Evolutionary conservation across 345 rosid genomes (phyloP), one percentile per base, ranked within the genome.

Genomic region (Eucalyptus curtisii): DNA sequence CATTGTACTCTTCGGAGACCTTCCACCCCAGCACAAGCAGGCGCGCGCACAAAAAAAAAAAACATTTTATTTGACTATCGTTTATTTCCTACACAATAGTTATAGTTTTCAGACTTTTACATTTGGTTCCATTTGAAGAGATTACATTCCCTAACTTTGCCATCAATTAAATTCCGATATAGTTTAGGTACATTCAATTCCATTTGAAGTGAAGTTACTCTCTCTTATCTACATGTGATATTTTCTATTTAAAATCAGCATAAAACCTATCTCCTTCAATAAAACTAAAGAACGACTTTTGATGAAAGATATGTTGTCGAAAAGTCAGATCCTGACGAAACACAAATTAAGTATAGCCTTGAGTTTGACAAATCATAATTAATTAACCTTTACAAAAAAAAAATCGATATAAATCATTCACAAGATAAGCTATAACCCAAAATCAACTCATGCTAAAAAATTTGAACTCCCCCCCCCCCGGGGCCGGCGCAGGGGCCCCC

Each of bases 121-220:
- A 25, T 27, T 55, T 25, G 61, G 3, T 55, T 55, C 61, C 30
- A 25, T 55, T 55, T 55, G 61, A 55, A 55, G 61, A 22, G 61
- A 55, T 27, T 24, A 24, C 30, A 1, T 55, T 24, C 61, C 61
- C 30, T 10, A 0, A 55, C 0, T 55, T 22, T 55, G 1, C 30
- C 30, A 1, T 55, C 13, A 0, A 55, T 55, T 24, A 55, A 55
- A 55, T 55, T 55, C 13, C 4, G 13, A 5, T 25, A 55, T 25
- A 24, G 30, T 55, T 55, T 55, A 55, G 4, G 6, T 5, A 55
- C 61, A 55, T 55, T 55, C 61, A 55, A 55, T 55, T 55, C 61
- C 61, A 55, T 55, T 24, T 55, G 30, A 55, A 13, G 14, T 13
- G 49, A 48, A 55, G 30, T 25, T 55, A 55, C 30, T 55, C 27